phyloP scores from a whole-genome alignment of 257 asterid genomes.

The Solanum sparsipilum region DNA sequence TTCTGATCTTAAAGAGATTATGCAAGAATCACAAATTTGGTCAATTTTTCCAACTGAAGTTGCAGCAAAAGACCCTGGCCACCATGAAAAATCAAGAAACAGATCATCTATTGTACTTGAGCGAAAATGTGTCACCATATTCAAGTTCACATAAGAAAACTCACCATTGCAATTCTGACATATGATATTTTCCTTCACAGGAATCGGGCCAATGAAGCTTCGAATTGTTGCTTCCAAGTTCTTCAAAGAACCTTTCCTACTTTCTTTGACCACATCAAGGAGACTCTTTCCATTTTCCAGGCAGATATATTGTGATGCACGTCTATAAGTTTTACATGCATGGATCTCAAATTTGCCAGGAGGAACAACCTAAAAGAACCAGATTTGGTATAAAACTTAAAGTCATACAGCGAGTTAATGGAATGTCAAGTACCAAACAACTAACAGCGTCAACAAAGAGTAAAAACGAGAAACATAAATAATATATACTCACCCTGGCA shows the following conservation, averaged over 20 bases:
- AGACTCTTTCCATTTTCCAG: constrained; percentile 93
- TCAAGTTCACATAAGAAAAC: constrained; percentile 7
- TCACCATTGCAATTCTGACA: constrained; percentile 74
- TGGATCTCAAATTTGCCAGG: constrained; percentile 95
- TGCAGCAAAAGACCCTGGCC: constrained; percentile 66
- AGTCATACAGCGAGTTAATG: background rate
- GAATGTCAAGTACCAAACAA: background rate
- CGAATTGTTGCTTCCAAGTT: constrained; percentile 65
- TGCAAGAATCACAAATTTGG: constrained; percentile 80
- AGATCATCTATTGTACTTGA: background rate
- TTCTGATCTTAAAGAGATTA: constrained; percentile 45
- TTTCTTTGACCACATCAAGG: constrained; percentile 88
- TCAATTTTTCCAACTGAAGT: constrained; percentile 53
- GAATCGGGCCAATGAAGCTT: constrained; percentile 69
- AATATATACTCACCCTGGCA: constrained; percentile 40
- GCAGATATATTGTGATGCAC: constrained; percentile 89
- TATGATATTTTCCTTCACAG: constrained; percentile 56
- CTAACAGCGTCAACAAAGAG: background rate
- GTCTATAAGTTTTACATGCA: constrained; percentile 88
- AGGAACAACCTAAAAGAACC: constrained; percentile 52
- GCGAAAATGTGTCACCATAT: constrained; percentile 1
- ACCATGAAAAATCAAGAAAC: constrained; percentile 11
- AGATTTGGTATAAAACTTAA: background rate
- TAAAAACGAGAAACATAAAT: constrained; percentile 1
- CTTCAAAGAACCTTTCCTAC: constrained; percentile 63